Conservation (phyloP, 805 yeast species). For the Cephaloascus albidus region DNA sequence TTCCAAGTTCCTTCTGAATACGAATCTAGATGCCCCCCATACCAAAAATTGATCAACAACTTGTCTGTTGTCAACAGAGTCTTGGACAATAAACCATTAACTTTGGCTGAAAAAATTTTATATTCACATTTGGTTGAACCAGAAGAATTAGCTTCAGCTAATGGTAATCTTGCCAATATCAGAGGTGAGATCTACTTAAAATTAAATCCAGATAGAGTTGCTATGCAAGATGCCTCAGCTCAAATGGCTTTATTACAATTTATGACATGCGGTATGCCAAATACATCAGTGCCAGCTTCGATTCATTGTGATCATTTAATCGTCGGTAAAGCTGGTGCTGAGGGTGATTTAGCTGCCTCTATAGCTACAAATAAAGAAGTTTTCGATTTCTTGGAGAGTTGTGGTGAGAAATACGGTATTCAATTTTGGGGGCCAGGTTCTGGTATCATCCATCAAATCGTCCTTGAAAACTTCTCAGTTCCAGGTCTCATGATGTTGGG, state of each 20-base stretch:
- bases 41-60: constrained; percentile 60
- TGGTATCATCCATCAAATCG: constrained; percentile 97
- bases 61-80: constrained; percentile 55
- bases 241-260: constrained; percentile 98
- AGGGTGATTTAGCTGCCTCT: constrained; percentile 70
- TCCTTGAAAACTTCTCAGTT: constrained; percentile 90
- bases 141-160: constrained; percentile 54
- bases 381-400: constrained; percentile 85
- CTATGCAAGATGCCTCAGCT: constrained; percentile 99
- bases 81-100: constrained; percentile 65
- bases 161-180: constrained; percentile 39
- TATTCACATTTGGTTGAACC: constrained; percentile 90
- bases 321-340: constrained; percentile 93
- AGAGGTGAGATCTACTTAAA: constrained; percentile 90
- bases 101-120: constrained; percentile 89
- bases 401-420: constrained; percentile 91
- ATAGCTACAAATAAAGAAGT: constrained; percentile 88
- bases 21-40: constrained; percentile 78
- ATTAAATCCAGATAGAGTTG: constrained; percentile 94
- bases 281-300: constrained; percentile 88
- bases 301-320: constrained; percentile 98
- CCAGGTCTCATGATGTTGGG: constrained; percentile 98
- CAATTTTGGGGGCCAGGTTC: constrained; percentile 99
- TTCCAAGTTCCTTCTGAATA: constrained; percentile 45
- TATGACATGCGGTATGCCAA: constrained; percentile 89